Percentiles rank a stretch among this genome's conserved stretches.
Conservation (phyloP, 75 land plant species). For the Azolla pinnata region DNA sequence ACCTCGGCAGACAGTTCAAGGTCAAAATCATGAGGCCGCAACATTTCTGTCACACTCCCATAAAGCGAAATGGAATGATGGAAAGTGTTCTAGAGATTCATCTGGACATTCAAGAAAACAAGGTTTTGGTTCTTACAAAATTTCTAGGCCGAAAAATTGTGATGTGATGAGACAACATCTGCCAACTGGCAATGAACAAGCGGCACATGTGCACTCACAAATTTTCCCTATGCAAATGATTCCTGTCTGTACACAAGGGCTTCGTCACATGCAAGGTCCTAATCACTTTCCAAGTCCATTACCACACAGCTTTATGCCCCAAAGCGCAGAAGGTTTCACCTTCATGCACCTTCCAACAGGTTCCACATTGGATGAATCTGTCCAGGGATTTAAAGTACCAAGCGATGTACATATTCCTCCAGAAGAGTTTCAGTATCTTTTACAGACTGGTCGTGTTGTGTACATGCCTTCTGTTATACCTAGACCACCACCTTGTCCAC, state of each 20-base stretch:
- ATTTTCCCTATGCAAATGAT: too few species aligned
- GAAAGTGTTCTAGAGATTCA: not conserved
- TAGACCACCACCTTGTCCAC: constrained; percentile 16
- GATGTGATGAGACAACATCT: not conserved
- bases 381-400: not conserved
- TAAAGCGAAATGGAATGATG: constrained; percentile 3
- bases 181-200: not conserved
- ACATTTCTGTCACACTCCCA: not conserved
- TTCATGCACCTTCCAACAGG: not conserved
- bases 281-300: not conserved
- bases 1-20: not conserved
- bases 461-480: constrained; percentile 10
- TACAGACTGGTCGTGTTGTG: constrained; percentile 7
- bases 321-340: not conserved
- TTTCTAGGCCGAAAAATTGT: not conserved
- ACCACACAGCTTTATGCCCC: not conserved
- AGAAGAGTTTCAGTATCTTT: constrained; percentile 8
- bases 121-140: too few species aligned
- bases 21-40: not conserved
- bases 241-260: constrained; percentile 2
- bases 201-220: too few species aligned
- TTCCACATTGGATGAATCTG: constrained; percentile 1
- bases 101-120: not conserved
- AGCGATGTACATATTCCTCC: constrained; percentile 6
- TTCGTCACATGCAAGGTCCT: not conserved